These are phyloP conservation scores for Fusarium transvaalense DNA, from an alignment of 2,329 filamentous ascomycete species.

Conservation along the genomic window DNA sequence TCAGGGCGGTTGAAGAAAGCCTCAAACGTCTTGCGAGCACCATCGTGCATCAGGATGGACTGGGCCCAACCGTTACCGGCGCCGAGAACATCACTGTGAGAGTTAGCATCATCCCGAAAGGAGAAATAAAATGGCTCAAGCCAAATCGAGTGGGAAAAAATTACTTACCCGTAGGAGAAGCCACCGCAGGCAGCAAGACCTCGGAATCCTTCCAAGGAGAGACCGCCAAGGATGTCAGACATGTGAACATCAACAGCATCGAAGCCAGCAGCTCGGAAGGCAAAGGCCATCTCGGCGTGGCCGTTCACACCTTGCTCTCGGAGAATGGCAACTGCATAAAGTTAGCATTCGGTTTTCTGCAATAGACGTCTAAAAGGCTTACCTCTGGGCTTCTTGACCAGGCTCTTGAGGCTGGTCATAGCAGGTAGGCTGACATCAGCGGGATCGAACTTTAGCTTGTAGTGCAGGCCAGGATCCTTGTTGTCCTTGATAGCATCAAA, in stretches of 20 bases:
- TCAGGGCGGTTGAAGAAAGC: constrained; percentile 88
- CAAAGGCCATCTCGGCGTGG: constrained; percentile 97
- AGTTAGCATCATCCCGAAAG: constrained; percentile 11
- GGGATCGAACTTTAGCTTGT: constrained; percentile 84
- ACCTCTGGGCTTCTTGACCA: constrained; percentile 69
- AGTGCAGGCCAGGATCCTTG: constrained; percentile 84
- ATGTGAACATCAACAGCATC: constrained; percentile 95
- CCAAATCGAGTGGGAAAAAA: not conserved
- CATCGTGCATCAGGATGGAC: constrained; percentile 87
- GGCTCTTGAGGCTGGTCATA: constrained; percentile 60
- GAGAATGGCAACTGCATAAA: constrained; percentile 86
- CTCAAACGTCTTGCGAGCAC: constrained; percentile 80
- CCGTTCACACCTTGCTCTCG: constrained; percentile 97
- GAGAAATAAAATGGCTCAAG: not conserved
- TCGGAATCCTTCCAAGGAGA: constrained; percentile 84
- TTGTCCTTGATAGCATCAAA: constrained; percentile 80
- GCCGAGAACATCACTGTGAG: constrained; percentile 72
- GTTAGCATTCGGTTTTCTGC: constrained; percentile 60
- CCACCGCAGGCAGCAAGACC: constrained; percentile 96
- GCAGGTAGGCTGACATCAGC: constrained; percentile 78
- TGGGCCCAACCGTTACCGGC: constrained; percentile 98
- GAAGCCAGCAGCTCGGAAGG: constrained; percentile 92
- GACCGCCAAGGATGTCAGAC: constrained; percentile 87
- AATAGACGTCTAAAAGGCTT: constrained; percentile 19
- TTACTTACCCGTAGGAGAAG: constrained; percentile 83